Evolutionary conservation across 140 eudicot species (phyloP).

Genomic region (Eryngium alpinum): DNA sequence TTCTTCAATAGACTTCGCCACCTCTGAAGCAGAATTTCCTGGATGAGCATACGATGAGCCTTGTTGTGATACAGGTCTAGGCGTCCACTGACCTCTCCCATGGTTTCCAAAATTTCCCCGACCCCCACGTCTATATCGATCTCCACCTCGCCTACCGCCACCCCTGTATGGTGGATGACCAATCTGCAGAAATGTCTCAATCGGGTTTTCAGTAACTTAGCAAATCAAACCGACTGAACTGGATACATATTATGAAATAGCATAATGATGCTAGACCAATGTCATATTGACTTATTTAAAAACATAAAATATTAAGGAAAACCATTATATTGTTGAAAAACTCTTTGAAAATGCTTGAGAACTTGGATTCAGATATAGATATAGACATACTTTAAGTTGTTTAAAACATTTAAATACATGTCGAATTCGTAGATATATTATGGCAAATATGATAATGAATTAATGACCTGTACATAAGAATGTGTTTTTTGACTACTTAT

Average conservation of each 20-base stretch:
- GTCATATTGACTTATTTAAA: not conserved
- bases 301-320: not conserved
- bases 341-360: not conserved
- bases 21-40: constrained; percentile 11
- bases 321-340: not conserved
- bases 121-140: constrained; percentile 29
- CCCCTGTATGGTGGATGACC: constrained; percentile 32
- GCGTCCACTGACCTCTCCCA: constrained; percentile 43
- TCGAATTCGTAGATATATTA: not conserved
- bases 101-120: constrained; percentile 29
- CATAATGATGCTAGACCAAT: not conserved
- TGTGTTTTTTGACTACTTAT: no score
- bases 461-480: no score
- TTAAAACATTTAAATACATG: not conserved
- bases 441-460: no score
- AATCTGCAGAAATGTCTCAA: constrained; percentile 25
- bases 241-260: not conserved
- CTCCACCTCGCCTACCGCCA: constrained; percentile 33
- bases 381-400: not conserved
- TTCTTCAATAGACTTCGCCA: constrained; percentile 12
- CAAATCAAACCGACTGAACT: not conserved
- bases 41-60: constrained; percentile 29
- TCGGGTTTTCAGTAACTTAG: constrained; percentile 2
- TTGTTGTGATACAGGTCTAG: constrained; percentile 16
- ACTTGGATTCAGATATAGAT: not conserved